Evolutionary conservation across 2,329 filamentous ascomycete genomes (phyloP).

Genomic region (Sclerotinia sclerotiorum): DNA sequence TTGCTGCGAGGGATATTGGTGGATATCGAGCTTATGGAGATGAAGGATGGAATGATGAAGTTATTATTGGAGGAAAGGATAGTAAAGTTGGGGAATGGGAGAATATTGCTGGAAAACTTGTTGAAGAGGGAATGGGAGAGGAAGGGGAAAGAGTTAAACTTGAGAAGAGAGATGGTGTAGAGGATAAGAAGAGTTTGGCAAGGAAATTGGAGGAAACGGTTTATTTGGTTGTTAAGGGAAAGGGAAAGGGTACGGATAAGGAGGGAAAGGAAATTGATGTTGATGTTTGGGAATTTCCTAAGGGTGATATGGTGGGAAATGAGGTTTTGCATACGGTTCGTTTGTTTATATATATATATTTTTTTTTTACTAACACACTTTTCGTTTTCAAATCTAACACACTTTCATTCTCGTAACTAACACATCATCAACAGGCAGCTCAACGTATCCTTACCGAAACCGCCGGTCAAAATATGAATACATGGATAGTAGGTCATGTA

Average conservation of each 20-base stretch:
- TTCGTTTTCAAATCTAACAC: too few relatives aligned
- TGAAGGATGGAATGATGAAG: slow-evolving; percentile 86
- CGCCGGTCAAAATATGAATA: slow-evolving; percentile 95
- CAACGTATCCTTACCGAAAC: slow-evolving; percentile 73
- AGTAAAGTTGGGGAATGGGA: slow-evolving; percentile 45
- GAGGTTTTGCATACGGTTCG: slow-evolving; percentile 84
- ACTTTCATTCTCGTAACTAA: neutral
- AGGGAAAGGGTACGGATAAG: neutral
- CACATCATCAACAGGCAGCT: slow-evolving; percentile 61
- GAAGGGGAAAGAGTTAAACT: slow-evolving; percentile 51
- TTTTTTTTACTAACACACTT: neutral
- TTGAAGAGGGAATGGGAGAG: slow-evolving; percentile 43
- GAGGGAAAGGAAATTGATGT: slow-evolving; percentile 52
- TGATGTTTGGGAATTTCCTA: slow-evolving; percentile 74
- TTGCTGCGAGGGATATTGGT: slow-evolving; percentile 81
- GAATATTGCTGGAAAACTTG: slow-evolving; percentile 63
- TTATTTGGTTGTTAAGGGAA: slow-evolving; percentile 78
- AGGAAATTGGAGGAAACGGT: slow-evolving; percentile 76
- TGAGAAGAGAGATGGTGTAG: slow-evolving; percentile 68
- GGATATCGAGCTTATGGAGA: slow-evolving; percentile 73
- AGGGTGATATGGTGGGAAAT: slow-evolving; percentile 63
- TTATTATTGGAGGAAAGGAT: slow-evolving; percentile 70
- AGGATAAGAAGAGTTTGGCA: slow-evolving; percentile 77
- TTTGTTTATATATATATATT: slow-evolving; percentile 33
- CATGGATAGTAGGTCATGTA: slow-evolving; percentile 90